Evolutionary conservation across 1,284 basidiomycete genomes (phyloP).

Genomic region (Puccinia hordei): DNA sequence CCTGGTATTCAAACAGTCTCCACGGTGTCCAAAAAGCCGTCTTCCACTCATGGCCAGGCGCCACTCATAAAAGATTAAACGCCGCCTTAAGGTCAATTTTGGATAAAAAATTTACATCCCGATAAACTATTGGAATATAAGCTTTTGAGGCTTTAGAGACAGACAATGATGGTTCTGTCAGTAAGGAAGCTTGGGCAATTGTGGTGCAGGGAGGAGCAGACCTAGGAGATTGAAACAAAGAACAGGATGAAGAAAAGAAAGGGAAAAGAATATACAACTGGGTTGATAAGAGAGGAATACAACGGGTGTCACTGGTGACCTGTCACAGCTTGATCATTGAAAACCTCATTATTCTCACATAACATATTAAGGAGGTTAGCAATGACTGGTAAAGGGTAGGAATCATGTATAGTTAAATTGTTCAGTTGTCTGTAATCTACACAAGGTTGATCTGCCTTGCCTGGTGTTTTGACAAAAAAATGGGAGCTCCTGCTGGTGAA

Average conservation of each 20-base stretch:
- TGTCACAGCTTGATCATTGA: too few species aligned
- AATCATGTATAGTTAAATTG: conserved; percentile 21
- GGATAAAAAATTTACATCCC: background rate
- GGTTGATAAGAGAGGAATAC: too few species aligned
- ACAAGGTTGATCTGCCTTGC: conserved; percentile 16
- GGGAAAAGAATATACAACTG: too few species aligned
- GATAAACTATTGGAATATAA: too few species aligned
- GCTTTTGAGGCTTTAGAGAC: too few species aligned
- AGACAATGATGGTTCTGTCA: too few species aligned
- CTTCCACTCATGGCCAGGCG: background rate
- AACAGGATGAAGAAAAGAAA: too few species aligned
- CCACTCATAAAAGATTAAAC: conserved; percentile 17
- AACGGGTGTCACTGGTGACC: too few species aligned
- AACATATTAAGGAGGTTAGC: background rate
- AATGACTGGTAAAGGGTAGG: conserved; percentile 23
- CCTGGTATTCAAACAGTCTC: conserved; percentile 29
- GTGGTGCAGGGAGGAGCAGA: too few species aligned
- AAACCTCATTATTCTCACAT: too few species aligned
- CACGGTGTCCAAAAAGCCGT: conserved; percentile 38
- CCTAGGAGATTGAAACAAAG: too few species aligned
- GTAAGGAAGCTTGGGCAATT: too few species aligned
- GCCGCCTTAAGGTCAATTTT: conserved; percentile 28
- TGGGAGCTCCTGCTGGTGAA: conserved; percentile 20
- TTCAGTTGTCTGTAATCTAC: conserved; percentile 27
- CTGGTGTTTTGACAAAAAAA: conserved; percentile 21